phyloP scores from a whole-genome alignment of 805 yeast species.

The Kodamaea kakaduensis region DNA sequence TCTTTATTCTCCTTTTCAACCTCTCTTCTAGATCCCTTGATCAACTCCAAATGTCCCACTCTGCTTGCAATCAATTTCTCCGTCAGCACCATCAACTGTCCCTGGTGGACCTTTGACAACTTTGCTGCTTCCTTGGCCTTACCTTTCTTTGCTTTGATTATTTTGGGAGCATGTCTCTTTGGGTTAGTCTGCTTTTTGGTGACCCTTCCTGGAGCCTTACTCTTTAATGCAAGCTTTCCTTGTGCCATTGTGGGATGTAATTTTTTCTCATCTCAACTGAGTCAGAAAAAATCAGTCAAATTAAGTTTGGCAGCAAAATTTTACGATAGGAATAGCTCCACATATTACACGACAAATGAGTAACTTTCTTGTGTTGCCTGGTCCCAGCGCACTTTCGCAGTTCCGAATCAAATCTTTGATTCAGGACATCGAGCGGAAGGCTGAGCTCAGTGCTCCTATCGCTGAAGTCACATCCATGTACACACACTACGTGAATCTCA shows the following conservation, averaged over 20 bases:
- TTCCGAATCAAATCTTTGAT: slow-evolving; percentile 76
- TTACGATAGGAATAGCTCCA: slow-evolving; percentile 2
- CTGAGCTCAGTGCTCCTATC: slow-evolving; percentile 58
- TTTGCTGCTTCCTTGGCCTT: slow-evolving; percentile 45
- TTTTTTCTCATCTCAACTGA: slow-evolving; percentile 6
- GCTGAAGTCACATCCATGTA: slow-evolving; percentile 68
- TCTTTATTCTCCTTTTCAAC: slow-evolving; percentile 59
- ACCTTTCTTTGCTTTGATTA: slow-evolving; percentile 62
- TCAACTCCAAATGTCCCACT: slow-evolving; percentile 89
- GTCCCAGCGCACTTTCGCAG: slow-evolving; percentile 84
- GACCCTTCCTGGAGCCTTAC: slow-evolving; percentile 48
- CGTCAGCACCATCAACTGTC: slow-evolving; percentile 56
- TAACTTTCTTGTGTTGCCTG: slow-evolving; percentile 55
- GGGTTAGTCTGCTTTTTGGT: slow-evolving; percentile 65
- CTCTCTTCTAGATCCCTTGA: slow-evolving; percentile 87
- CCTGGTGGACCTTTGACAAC: slow-evolving; percentile 53
- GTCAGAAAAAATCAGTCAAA: slow-evolving; percentile 5
- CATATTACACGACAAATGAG: slow-evolving; percentile 5
- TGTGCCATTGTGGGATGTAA: slow-evolving; percentile 54
- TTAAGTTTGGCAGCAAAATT: slow-evolving; percentile 4
- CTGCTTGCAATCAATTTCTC: slow-evolving; percentile 83
- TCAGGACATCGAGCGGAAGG: slow-evolving; percentile 67
- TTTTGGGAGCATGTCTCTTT: slow-evolving; percentile 68
- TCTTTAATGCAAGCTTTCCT: slow-evolving; percentile 59
- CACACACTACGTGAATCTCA: slow-evolving; percentile 75